These are phyloP conservation scores for Fusarium tupiense DNA, from an alignment of 2,329 filamentous ascomycete species.

Conservation along the genomic window DNA sequence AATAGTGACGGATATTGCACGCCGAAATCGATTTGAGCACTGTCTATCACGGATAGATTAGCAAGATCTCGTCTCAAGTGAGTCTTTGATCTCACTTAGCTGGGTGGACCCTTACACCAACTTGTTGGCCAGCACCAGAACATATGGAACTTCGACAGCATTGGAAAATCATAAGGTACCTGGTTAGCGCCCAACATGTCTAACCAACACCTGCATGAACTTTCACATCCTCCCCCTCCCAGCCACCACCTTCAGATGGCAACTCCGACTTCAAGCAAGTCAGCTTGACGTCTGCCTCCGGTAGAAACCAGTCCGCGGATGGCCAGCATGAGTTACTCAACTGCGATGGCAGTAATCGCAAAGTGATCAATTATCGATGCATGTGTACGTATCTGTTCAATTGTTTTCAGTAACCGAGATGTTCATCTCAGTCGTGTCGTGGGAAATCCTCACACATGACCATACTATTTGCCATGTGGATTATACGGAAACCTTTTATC, in stretches of 20 bases:
- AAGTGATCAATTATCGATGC: not conserved
- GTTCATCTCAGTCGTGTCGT: not conserved
- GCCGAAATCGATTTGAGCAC: not conserved
- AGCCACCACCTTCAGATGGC: not conserved
- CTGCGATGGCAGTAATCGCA: not conserved
- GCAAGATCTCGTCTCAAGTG: conserved; percentile 22
- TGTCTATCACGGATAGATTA: conserved; percentile 23
- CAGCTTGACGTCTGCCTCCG: not conserved
- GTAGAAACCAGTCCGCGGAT: not conserved
- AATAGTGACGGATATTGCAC: not conserved
- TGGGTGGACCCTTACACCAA: not conserved
- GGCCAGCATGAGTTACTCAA: not conserved
- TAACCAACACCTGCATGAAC: not conserved
- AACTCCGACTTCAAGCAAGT: not conserved
- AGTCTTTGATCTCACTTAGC: not conserved
- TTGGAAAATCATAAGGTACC: not conserved
- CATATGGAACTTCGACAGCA: not conserved
- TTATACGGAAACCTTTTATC: not conserved
- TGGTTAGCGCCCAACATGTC: not conserved
- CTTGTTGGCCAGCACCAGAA: not conserved
- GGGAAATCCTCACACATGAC: not conserved
- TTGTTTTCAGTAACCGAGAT: not conserved
- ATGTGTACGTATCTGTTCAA: not conserved
- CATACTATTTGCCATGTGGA: not conserved
- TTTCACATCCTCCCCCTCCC: not conserved